Conservation (phyloP, 2,329 filamentous ascomycete species). For the Calonectria pauciramosa region DNA sequence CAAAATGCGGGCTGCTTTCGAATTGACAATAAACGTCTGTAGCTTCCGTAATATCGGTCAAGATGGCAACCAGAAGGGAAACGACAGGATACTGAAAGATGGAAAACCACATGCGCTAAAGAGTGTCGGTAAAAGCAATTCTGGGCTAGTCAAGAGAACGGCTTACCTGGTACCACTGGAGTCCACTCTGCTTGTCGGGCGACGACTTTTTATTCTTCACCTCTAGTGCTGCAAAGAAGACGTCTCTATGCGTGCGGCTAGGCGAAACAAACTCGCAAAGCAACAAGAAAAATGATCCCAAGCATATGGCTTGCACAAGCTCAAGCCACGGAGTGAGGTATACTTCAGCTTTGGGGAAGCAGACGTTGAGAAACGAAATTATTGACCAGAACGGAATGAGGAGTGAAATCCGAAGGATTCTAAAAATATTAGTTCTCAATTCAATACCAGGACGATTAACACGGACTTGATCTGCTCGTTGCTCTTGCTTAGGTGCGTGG, state of each 20-base stretch:
- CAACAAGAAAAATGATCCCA: slow-evolving; percentile 36
- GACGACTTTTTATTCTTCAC: slow-evolving; percentile 3
- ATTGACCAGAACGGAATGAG: slow-evolving; percentile 34
- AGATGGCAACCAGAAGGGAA: slow-evolving; percentile 12
- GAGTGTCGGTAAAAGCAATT: background rate
- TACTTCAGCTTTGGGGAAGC: slow-evolving; percentile 24
- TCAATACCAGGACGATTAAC: fast-evolving
- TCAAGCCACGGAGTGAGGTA: slow-evolving; percentile 35
- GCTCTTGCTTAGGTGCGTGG: slow-evolving; percentile 35
- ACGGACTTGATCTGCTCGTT: slow-evolving; percentile 38
- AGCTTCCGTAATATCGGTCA: slow-evolving; percentile 32
- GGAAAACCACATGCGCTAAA: slow-evolving; percentile 35
- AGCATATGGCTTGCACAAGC: slow-evolving; percentile 31
- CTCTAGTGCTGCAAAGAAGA: slow-evolving; percentile 35
- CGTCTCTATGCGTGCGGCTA: slow-evolving; percentile 26
- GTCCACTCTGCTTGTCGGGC: background rate
- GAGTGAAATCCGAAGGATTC: slow-evolving; percentile 37
- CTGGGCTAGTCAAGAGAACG: too few relatives aligned
- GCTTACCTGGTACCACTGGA: slow-evolving; percentile 33
- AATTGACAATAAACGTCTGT: slow-evolving; percentile 33
- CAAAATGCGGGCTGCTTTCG: slow-evolving; percentile 22
- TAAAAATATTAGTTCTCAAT: background rate
- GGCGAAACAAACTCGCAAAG: slow-evolving; percentile 38
- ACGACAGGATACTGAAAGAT: slow-evolving; percentile 40
- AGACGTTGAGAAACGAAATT: slow-evolving; percentile 35